Percentiles rank a stretch among this genome's conserved stretches.
Conservation (phyloP, 2,329 filamentous ascomycete genomes). For the Colletotrichum euphorbiae region DNA sequence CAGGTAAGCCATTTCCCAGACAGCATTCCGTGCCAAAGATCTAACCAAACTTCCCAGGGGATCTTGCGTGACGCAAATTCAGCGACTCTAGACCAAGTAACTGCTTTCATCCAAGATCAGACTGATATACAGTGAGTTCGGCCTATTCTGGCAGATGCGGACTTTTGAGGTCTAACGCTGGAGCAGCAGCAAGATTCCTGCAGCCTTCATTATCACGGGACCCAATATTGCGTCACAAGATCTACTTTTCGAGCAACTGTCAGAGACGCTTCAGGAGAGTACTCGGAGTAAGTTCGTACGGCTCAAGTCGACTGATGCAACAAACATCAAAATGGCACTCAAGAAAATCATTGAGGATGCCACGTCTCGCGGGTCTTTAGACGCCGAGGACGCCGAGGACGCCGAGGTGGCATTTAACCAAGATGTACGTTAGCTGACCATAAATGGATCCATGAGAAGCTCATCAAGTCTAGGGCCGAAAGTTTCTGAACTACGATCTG, state of each 20-base stretch:
- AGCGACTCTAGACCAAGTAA: constrained; percentile 69
- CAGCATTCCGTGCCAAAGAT: background rate
- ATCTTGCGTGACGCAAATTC: constrained; percentile 71
- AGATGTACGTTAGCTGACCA: constrained; percentile 55
- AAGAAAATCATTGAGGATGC: constrained; percentile 79
- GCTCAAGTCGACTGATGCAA: constrained; percentile 76
- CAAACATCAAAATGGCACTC: constrained; percentile 78
- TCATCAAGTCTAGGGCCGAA: constrained; percentile 62
- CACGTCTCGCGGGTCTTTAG: constrained; percentile 55
- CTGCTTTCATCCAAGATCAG: constrained; percentile 63
- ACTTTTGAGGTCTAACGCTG: background rate
- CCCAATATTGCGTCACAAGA: constrained; percentile 82
- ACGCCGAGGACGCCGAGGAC: constrained; percentile 72
- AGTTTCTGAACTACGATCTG: constrained; percentile 82
- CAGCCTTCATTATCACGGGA: constrained; percentile 80
- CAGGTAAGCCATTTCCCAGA: constrained; percentile 57
- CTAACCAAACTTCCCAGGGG: constrained; percentile 50
- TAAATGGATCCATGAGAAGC: background rate
- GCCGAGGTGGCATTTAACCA: constrained; percentile 57
- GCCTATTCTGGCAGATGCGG: background rate
- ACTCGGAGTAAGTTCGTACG: constrained; percentile 69
- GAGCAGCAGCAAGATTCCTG: constrained; percentile 66
- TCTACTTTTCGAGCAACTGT: constrained; percentile 78
- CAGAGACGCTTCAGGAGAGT: constrained; percentile 62
- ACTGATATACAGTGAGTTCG: constrained; percentile 43